phyloP scores from a whole-genome alignment of 805 yeast genomes.

The Cyberlindnera misumaiensis region DNA sequence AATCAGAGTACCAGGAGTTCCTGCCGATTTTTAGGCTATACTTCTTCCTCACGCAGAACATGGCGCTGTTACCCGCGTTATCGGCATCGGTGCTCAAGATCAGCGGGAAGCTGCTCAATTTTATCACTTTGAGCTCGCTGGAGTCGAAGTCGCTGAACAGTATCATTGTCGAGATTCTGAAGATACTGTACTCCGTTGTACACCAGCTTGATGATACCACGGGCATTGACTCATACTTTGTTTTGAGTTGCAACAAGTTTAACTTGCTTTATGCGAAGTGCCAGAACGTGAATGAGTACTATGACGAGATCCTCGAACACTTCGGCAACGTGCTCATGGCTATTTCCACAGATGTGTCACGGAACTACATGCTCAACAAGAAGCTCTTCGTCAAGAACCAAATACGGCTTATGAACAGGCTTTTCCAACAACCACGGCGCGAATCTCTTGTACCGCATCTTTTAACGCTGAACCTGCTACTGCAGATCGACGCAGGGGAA shows the following conservation, averaged over 20 bases:
- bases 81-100: constrained; percentile 14
- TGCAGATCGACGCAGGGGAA: constrained; percentile 31
- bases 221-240: constrained; percentile 23
- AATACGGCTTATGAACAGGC: constrained; percentile 14
- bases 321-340: constrained; percentile 23
- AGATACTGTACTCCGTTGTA: constrained; percentile 20
- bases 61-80: constrained; percentile 6
- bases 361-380: constrained; percentile 24
- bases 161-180: constrained; percentile 23
- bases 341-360: constrained; percentile 15
- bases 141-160: constrained; percentile 16
- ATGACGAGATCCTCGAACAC: constrained; percentile 22
- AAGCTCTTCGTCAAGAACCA: constrained; percentile 18
- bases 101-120: constrained; percentile 20
- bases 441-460: constrained; percentile 12
- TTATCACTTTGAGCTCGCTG: constrained; percentile 18
- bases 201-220: constrained; percentile 20
- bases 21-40: constrained; percentile 23
- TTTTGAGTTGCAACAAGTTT: constrained; percentile 24
- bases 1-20: constrained; percentile 18
- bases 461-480: constrained; percentile 12
- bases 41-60: constrained; percentile 18
- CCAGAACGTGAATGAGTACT: constrained; percentile 10
- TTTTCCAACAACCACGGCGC: background rate
- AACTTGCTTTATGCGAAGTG: constrained; percentile 16